Conservation (phyloP, 208 protist genomes). For the Leishmania guyanensis region DNA sequence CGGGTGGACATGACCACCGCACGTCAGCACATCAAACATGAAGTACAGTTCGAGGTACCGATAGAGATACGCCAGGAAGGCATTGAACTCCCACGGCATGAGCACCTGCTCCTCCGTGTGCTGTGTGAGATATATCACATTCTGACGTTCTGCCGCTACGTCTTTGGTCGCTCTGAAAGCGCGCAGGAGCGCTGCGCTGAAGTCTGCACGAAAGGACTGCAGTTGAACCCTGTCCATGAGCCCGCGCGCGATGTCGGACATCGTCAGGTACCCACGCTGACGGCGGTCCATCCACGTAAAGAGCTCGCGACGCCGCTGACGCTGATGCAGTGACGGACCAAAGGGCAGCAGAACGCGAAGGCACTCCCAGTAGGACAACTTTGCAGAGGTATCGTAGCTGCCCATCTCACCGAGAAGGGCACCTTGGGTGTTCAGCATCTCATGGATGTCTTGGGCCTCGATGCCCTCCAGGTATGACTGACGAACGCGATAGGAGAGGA, state of each 20-base stretch:
- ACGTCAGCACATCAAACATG: constrained; percentile 80
- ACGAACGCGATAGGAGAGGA: constrained; percentile 17
- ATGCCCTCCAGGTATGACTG: constrained; percentile 24
- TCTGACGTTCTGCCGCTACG: constrained; percentile 23
- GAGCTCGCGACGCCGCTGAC: constrained; percentile 44
- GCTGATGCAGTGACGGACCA: constrained; percentile 38
- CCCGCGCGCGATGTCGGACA: constrained; percentile 45
- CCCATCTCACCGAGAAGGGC: constrained; percentile 20
- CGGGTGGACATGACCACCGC: constrained; percentile 29
- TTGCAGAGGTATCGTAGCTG: constrained; percentile 14
- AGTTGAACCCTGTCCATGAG: constrained; percentile 49
- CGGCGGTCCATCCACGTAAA: constrained; percentile 48
- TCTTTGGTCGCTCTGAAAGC: constrained; percentile 62
- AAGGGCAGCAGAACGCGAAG: constrained; percentile 55
- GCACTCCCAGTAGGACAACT: constrained; percentile 52
- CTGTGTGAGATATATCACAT: constrained; percentile 43
- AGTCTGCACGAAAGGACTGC: constrained; percentile 51
- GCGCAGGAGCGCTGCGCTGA: constrained; percentile 47
- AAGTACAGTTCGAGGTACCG: constrained; percentile 80
- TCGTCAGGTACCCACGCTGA: constrained; percentile 37
- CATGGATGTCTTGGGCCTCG: constrained; percentile 7
- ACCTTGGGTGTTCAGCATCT: constrained; percentile 15
- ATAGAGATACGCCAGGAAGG: constrained; percentile 69
- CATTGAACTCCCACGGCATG: constrained; percentile 44
- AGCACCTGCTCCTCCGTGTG: constrained; percentile 62